A percentile compares a stretch with the other conserved stretches of the same genome.
These are phyloP conservation scores for Spirogloea muscicola DNA, from an alignment of 139 green algal species.

Conservation along the genomic window DNA sequence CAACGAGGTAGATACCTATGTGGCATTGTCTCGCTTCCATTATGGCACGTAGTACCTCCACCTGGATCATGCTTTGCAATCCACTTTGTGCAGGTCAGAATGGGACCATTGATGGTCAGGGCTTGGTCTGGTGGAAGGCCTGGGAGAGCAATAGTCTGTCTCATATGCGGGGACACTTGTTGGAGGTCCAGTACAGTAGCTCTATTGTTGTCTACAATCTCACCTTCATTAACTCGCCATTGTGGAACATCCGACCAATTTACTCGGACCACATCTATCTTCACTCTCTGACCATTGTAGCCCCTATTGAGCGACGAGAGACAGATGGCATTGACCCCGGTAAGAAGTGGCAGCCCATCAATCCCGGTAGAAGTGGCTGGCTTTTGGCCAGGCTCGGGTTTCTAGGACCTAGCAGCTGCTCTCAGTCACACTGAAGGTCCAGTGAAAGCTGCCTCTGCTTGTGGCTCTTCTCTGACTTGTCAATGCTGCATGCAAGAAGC, in stretches of 20 bases:
- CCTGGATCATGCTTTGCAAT: neutral
- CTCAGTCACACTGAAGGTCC: neutral
- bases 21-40: neutral
- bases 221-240: conserved; percentile 29
- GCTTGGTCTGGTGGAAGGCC: conserved; percentile 18
- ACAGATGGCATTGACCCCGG: conserved; percentile 9
- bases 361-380: neutral
- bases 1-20: neutral
- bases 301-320: neutral
- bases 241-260: conserved; percentile 21
- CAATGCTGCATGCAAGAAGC: too few species aligned
- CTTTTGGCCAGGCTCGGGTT: neutral
- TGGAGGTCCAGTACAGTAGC: conserved; percentile 12
- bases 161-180: conserved; percentile 29
- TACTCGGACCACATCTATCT: conserved; percentile 11
- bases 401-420: neutral
- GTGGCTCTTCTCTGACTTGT: neutral
- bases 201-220: neutral
- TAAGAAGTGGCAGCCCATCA: too few species aligned
- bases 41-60: neutral
- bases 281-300: conserved; percentile 12
- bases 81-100: neutral
- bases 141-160: neutral
- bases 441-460: neutral
- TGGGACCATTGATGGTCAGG: conserved; percentile 22